A percentile compares a stretch with the other conserved stretches of the same genome.
Evolutionary conservation across 2,329 filamentous ascomycete genomes (phyloP).

Genomic region (Eutypa lata): DNA sequence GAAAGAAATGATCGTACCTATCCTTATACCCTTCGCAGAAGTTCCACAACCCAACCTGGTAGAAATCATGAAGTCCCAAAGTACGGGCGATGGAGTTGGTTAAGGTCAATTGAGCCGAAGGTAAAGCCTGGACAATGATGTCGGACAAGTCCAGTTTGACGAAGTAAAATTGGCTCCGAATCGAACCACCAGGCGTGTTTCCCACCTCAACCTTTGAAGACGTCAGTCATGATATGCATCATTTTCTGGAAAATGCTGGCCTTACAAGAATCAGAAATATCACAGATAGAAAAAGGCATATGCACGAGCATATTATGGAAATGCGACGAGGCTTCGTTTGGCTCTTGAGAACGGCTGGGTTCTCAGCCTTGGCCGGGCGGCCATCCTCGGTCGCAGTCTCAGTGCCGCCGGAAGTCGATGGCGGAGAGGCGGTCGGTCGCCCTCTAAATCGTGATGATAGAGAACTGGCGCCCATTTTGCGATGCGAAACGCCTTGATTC

Average conservation of each 20-base stretch:
- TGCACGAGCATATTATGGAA: conserved; percentile 62
- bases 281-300: conserved; percentile 70
- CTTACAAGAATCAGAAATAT: conserved; percentile 76
- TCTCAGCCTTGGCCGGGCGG: conserved; percentile 3
- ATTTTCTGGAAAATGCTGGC: background rate
- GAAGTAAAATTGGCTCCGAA: conserved; percentile 74
- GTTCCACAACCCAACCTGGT: conserved; percentile 87
- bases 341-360: conserved; percentile 36
- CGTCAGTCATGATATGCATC: background rate
- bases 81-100: conserved; percentile 86
- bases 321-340: conserved; percentile 52
- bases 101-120: conserved; percentile 57
- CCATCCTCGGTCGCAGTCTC: background rate
- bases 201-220: conserved; percentile 60
- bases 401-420: background rate
- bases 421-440: background rate
- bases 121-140: conserved; percentile 71
- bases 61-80: conserved; percentile 89
- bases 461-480: background rate
- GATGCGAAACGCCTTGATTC: background rate
- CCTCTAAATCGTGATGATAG: background rate
- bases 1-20: conserved; percentile 38
- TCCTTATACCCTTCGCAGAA: conserved; percentile 84
- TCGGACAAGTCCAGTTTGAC: conserved; percentile 79
- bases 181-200: conserved; percentile 60